Percentiles rank a stretch among this genome's conserved stretches.
phyloP scores from a whole-genome alignment of 768 basidiomycete species.

The Cystobasidiopsis lactophilus region DNA sequence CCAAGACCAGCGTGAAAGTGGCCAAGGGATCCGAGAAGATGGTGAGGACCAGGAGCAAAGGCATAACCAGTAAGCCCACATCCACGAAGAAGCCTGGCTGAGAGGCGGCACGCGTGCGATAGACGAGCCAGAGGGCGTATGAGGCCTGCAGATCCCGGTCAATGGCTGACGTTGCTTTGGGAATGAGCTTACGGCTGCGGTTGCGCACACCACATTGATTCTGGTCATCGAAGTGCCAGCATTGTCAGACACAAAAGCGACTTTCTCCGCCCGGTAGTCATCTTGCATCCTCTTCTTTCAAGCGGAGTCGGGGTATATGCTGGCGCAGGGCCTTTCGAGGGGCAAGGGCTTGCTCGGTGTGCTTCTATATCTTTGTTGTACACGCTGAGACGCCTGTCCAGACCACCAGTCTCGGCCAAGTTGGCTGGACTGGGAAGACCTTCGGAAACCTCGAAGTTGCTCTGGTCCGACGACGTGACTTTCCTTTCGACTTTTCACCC shows the following conservation, averaged over 20 bases:
- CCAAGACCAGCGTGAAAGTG: slow-evolving; percentile 33
- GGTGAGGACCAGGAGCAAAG: slow-evolving; percentile 65
- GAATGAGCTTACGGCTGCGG: slow-evolving; percentile 33
- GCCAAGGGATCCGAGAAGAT: slow-evolving; percentile 40
- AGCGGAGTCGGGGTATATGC: too few species aligned
- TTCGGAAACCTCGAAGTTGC: too few species aligned
- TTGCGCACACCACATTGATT: slow-evolving; percentile 45
- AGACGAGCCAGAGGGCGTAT: slow-evolving; percentile 41
- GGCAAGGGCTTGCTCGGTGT: too few species aligned
- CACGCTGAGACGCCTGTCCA: too few species aligned
- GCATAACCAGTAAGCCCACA: slow-evolving; percentile 45
- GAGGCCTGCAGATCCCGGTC: slow-evolving; percentile 34
- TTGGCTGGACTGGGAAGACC: too few species aligned
- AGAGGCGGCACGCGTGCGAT: slow-evolving; percentile 20
- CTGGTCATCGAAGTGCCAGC: slow-evolving; percentile 46
- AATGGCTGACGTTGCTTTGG: not conserved
- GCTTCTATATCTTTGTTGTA: too few species aligned
- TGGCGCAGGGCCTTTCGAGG: too few species aligned
- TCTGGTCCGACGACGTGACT: too few species aligned
- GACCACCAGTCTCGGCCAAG: too few species aligned
- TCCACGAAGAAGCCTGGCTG: slow-evolving; percentile 30
- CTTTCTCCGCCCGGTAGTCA: slow-evolving; percentile 53
- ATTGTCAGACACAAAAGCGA: slow-evolving; percentile 55
- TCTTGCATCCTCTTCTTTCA: not conserved
- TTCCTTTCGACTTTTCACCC: too few species aligned